phyloP scores from a whole-genome alignment of 2,329 filamentous ascomycete species.

The Xylaria arbuscula region DNA sequence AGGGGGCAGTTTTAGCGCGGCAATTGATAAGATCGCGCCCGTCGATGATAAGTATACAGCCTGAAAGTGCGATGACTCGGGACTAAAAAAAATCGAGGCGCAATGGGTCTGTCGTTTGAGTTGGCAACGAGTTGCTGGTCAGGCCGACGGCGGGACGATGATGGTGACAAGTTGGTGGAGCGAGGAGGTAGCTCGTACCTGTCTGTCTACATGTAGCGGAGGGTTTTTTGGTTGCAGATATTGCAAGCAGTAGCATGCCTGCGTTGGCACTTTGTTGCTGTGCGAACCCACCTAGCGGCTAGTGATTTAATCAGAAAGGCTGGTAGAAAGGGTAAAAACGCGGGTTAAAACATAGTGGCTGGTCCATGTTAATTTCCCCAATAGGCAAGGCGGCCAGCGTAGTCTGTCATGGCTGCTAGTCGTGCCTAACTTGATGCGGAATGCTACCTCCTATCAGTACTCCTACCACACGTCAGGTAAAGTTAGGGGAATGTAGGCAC shows the following conservation, averaged over 20 bases:
- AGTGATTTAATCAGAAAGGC: slow-evolving; percentile 31
- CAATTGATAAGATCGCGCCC: neutral
- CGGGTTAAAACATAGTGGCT: slow-evolving; percentile 19
- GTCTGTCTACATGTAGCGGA: slow-evolving; percentile 5
- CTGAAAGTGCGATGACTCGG: neutral
- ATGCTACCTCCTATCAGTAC: neutral
- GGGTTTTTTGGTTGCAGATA: slow-evolving; percentile 2
- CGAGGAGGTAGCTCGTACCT: slow-evolving; percentile 17
- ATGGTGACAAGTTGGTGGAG: slow-evolving; percentile 14
- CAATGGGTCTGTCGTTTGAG: neutral
- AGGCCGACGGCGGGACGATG: slow-evolving; percentile 4
- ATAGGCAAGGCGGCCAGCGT: neutral
- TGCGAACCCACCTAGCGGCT: slow-evolving; percentile 30
- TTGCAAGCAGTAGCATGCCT: neutral
- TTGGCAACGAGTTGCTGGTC: slow-evolving; percentile 4
- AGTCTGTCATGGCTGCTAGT: neutral
- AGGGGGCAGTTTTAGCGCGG: slow-evolving; percentile 17
- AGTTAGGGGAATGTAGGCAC: neutral
- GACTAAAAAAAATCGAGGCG: neutral
- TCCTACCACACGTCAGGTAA: neutral
- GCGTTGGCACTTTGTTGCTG: slow-evolving; percentile 29
- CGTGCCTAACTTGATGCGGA: neutral
- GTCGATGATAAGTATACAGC: slow-evolving; percentile 1
- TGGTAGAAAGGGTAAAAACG: slow-evolving; percentile 12
- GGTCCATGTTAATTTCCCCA: slow-evolving; percentile 8